Base-by-base conservation (phyloP, 1,139 yeast species). In the Geotrichum cucujoidarum region DNA sequence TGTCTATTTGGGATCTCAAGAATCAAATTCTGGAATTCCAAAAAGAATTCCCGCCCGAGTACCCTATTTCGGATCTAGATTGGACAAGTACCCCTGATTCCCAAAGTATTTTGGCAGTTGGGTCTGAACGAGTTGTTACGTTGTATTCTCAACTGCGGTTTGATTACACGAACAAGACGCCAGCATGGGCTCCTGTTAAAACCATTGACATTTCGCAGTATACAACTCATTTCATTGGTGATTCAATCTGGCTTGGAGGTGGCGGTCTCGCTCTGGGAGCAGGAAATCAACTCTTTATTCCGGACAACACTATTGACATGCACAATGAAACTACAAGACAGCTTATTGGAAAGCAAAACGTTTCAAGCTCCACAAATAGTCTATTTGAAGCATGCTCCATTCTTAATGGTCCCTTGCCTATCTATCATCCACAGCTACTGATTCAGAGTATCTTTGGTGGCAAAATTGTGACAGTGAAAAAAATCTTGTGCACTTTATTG, bases 391-490 rank as follows among this genome's bases (percentile, higher is more conserved):
- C 89, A 49, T 86, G 85, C 39, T 71, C 87, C 16, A 81, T 88
- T 1, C 68, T 92, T 47, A 89, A 89, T 66, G 96, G 97, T 25
- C 94, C 95, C 0, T 65, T 92, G 31, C 97, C 97, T 0, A 69
- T 89, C 1, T 92, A 86, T 59, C 97, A 92, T 60, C 98, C 98
- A 0, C 96, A 89, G 63, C 76, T 88, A 52, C 68, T 92, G 37
- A 83, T 89, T 44, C 97, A 90, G 62, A 71, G 83, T 3, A 65
- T 90, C 16, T 82, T 83, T 59, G 77, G 80, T 58, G 83, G 81
- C 31, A 81, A 83, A 56, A 57, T 76, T 10, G 67, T 69, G 4
- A 61, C 81, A 3, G 94, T 81, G 1, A 75, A 80, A 53, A 75
- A 72, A 34, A 73, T 90, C 1, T 60, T 90, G 22, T 68, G 77